Conservation (phyloP, 257 asterid genomes). For the Fraxinus excelsior region DNA sequence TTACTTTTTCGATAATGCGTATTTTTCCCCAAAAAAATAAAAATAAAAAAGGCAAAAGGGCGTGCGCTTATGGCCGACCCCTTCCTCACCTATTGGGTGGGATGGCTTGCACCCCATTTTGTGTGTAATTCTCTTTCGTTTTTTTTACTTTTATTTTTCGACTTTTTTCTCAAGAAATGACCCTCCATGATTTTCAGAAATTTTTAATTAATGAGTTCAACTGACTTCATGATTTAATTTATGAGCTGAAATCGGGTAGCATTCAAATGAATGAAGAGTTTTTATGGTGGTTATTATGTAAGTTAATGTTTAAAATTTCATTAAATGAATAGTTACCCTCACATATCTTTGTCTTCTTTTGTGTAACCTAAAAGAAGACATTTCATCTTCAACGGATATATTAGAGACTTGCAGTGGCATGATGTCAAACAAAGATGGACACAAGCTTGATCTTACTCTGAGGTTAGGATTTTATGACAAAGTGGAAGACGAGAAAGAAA, state of each 20-base stretch:
- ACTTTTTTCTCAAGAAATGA: no score
- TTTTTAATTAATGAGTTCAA: background rate
- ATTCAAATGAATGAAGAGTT: background rate
- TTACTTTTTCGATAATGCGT: background rate
- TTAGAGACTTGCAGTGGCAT: background rate
- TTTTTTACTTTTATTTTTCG: no score
- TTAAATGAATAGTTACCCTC: no score
- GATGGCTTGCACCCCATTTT: background rate
- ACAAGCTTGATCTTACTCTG: slow-evolving; percentile 21
- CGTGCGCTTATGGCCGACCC: background rate
- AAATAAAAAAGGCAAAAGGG: no score
- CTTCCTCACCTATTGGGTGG: background rate
- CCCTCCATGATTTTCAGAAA: no score
- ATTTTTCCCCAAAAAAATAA: no score
- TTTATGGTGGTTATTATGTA: background rate
- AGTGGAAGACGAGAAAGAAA: background rate
- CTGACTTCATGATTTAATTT: no score
- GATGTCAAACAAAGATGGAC: background rate
- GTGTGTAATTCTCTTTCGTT: background rate
- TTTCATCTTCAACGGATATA: background rate
- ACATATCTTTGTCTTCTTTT: no score
- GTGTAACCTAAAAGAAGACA: background rate
- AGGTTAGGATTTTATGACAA: slow-evolving; percentile 17
- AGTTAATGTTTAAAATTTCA: no score
- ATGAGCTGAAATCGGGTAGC: background rate